Conservation (phyloP, 805 yeast genomes). For the Yarrowia yakushimensis region DNA sequence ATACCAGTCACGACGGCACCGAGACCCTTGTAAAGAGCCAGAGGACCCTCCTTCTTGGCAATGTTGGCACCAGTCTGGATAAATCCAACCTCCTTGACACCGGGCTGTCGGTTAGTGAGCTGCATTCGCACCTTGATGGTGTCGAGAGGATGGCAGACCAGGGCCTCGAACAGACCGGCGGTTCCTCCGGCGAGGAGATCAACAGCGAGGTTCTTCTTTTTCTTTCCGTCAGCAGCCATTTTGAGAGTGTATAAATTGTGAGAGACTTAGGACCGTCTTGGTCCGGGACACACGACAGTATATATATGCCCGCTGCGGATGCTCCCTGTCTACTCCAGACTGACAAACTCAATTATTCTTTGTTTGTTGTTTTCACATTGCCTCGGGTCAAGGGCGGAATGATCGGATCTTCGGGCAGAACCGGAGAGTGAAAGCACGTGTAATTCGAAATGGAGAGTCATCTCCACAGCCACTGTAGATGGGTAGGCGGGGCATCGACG, state of each 20-base stretch:
- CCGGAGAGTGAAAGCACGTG: slow-evolving; percentile 9
- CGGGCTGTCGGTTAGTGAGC: slow-evolving; percentile 48
- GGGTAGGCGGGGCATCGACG: no score
- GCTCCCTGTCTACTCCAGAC: slow-evolving; percentile 9
- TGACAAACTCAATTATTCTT: slow-evolving; percentile 23
- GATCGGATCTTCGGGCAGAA: slow-evolving; percentile 24
- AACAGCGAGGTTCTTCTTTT: slow-evolving; percentile 33
- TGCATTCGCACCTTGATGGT: slow-evolving; percentile 98
- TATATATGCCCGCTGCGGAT: neutral
- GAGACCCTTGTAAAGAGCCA: slow-evolving; percentile 89
- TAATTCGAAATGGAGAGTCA: neutral
- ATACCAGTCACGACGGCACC: slow-evolving; percentile 97
- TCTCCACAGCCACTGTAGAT: no score
- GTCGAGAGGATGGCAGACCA: slow-evolving; percentile 96
- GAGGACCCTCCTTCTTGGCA: slow-evolving; percentile 71
- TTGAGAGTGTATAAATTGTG: neutral
- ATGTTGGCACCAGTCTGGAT: slow-evolving; percentile 75
- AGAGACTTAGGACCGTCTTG: neutral
- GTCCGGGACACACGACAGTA: neutral
- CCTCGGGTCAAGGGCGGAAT: slow-evolving; percentile 26
- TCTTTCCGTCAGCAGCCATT: slow-evolving; percentile 29
- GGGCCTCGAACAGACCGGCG: slow-evolving; percentile 96
- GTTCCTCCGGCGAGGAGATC: slow-evolving; percentile 82
- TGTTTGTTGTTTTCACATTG: slow-evolving; percentile 25
- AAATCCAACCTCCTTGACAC: slow-evolving; percentile 76